A percentile compares a stretch with the other conserved stretches of the same genome.
These are phyloP conservation scores for Rhizophagus sp. DNA, from an alignment of 192 early-diverging fungal species.

Conservation along the genomic window DNA sequence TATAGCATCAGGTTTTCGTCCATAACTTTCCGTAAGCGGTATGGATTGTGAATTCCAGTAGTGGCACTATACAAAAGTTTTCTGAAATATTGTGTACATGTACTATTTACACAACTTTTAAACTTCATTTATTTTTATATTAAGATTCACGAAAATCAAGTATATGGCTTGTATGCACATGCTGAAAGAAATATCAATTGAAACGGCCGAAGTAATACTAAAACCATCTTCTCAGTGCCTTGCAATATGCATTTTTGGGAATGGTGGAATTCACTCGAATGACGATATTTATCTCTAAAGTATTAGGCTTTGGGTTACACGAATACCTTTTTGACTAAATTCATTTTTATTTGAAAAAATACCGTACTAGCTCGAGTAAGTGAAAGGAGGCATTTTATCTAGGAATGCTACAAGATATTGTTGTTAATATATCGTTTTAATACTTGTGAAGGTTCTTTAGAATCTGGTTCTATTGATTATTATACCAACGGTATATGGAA, in stretches of 20 bases:
- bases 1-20: neutral
- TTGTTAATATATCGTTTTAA: neutral
- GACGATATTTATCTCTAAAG: neutral
- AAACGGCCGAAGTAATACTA: neutral
- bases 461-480: neutral
- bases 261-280: neutral
- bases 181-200: conserved; percentile 2
- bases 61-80: too few species aligned
- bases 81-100: too few species aligned
- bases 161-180: too few species aligned
- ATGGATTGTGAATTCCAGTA: neutral
- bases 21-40: neutral
- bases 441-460: neutral
- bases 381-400: neutral
- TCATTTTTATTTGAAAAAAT: neutral
- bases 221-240: neutral
- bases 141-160: too few species aligned
- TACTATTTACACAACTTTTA: too few species aligned
- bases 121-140: too few species aligned
- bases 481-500: neutral
- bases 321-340: neutral
- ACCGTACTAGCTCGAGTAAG: neutral
- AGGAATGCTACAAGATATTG: neutral
- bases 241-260: neutral
- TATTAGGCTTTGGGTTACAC: neutral